These are phyloP conservation scores for Corylus heterophylla DNA, from an alignment of 306 rosid genomes.

Conservation along the genomic window DNA sequence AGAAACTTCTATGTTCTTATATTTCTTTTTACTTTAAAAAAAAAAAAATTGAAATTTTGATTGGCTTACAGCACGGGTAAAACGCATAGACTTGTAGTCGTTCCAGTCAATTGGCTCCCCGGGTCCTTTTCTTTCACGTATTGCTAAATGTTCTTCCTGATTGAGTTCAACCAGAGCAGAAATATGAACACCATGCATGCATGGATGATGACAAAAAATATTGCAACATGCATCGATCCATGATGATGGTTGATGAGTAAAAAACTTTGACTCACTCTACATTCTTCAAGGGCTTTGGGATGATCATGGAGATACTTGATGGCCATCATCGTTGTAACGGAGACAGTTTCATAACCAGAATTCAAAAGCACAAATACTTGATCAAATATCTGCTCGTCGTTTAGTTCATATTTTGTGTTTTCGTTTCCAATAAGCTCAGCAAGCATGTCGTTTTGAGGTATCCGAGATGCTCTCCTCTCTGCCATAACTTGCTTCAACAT, in stretches of 20 bases:
- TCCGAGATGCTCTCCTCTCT: slow-evolving; percentile 53
- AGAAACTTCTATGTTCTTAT: too few relatives aligned
- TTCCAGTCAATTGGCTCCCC: slow-evolving; percentile 58
- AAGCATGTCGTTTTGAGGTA: slow-evolving; percentile 54
- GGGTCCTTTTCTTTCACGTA: slow-evolving; percentile 44
- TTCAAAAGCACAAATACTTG: slow-evolving; percentile 63
- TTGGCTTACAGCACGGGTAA: slow-evolving; percentile 60
- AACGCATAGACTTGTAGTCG: slow-evolving; percentile 58
- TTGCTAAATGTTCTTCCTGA: slow-evolving; percentile 75
- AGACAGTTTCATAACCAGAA: slow-evolving; percentile 89
- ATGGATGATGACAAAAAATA: background rate
- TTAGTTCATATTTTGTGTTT: slow-evolving; percentile 43
- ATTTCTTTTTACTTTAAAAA: too few relatives aligned
- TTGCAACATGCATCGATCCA: background rate
- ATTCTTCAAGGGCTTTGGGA: slow-evolving; percentile 58
- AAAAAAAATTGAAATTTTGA: background rate
- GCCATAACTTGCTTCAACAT: slow-evolving; percentile 43
- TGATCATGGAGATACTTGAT: slow-evolving; percentile 70
- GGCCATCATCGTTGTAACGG: slow-evolving; percentile 85
- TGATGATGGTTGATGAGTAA: background rate
- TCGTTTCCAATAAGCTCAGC: slow-evolving; percentile 43
- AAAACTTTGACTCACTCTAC: slow-evolving; percentile 47
- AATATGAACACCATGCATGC: background rate
- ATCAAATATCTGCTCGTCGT: slow-evolving; percentile 69
- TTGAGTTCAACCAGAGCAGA: background rate